These are phyloP conservation scores for Excoecaria agallocha DNA, from an alignment of 345 rosid genomes.

Conservation along the genomic window DNA sequence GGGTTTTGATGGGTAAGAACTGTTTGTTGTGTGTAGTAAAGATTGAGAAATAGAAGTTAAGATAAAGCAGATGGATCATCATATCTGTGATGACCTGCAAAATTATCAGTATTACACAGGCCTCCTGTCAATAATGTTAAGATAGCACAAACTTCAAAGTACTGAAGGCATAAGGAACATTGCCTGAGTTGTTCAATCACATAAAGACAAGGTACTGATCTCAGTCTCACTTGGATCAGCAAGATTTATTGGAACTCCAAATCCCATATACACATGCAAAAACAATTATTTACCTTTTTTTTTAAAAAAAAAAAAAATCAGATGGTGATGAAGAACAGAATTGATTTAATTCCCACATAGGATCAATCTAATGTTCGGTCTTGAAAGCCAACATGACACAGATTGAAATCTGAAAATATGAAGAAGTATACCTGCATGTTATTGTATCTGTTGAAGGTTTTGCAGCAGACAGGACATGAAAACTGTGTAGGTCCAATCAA, in stretches of 20 bases:
- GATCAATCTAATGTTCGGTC: background rate
- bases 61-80: conserved; percentile 3
- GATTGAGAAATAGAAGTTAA: conserved; percentile 9
- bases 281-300: no score
- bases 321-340: conserved; percentile 4
- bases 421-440: conserved; percentile 80
- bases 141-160: conserved; percentile 61
- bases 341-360: background rate
- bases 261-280: conserved; percentile 33
- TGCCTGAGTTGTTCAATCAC: conserved; percentile 64
- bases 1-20: conserved; percentile 19
- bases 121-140: conserved; percentile 20
- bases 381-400: no score
- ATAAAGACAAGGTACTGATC: conserved; percentile 40
- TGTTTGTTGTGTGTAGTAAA: conserved; percentile 17
- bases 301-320: conserved; percentile 1
- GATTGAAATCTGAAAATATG: background rate
- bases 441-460: conserved; percentile 94
- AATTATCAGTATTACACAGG: conserved; percentile 27
- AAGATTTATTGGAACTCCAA: conserved; percentile 26
- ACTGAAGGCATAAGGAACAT: conserved; percentile 66
- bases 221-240: conserved; percentile 50
- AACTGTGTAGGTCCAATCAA: conserved; percentile 97
- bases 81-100: conserved; percentile 18
- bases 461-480: conserved; percentile 97